These are phyloP conservation scores for Blakeslea trispora DNA, from an alignment of 371 early-diverging fungal genomes.

Conservation along the genomic window DNA sequence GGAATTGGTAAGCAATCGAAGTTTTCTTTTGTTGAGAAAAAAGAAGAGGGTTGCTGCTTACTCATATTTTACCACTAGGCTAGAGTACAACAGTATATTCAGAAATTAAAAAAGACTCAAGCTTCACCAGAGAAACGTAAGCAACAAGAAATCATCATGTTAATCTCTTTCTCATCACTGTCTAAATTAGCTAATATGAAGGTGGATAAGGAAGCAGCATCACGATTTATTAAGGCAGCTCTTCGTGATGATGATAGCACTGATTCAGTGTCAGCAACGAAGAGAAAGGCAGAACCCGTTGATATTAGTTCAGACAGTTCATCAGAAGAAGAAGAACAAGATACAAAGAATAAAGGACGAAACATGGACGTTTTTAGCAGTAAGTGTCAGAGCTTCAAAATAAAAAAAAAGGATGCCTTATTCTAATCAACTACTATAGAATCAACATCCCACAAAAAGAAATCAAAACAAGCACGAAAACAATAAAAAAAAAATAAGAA, in stretches of 20 bases:
- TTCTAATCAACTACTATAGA: neutral
- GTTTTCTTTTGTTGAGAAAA: no score
- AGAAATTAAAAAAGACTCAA: constrained; percentile 48
- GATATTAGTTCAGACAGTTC: constrained; percentile 9
- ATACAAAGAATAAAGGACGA: constrained; percentile 7
- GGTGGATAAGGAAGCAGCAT: constrained; percentile 58
- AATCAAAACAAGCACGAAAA: constrained; percentile 4
- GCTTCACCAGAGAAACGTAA: constrained; percentile 44
- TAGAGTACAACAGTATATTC: constrained; percentile 53
- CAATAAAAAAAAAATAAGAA: constrained; percentile 7
- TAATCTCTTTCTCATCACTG: no score
- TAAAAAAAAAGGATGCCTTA: neutral
- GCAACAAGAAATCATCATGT: no score
- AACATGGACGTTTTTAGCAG: constrained; percentile 21
- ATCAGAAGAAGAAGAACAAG: constrained; percentile 17
- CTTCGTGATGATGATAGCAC: constrained; percentile 8
- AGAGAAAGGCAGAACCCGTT: constrained; percentile 8
- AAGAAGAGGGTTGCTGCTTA: no score
- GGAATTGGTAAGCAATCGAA: constrained; percentile 42
- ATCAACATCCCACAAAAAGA: constrained; percentile 10
- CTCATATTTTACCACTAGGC: constrained; percentile 26
- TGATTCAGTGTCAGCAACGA: no score
- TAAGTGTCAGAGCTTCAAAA: neutral
- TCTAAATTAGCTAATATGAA: constrained; percentile 49
- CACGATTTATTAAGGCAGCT: constrained; percentile 55